These are phyloP conservation scores for Auriscalpium microsporum DNA, from an alignment of 768 basidiomycete genomes.

Conservation along the genomic window DNA sequence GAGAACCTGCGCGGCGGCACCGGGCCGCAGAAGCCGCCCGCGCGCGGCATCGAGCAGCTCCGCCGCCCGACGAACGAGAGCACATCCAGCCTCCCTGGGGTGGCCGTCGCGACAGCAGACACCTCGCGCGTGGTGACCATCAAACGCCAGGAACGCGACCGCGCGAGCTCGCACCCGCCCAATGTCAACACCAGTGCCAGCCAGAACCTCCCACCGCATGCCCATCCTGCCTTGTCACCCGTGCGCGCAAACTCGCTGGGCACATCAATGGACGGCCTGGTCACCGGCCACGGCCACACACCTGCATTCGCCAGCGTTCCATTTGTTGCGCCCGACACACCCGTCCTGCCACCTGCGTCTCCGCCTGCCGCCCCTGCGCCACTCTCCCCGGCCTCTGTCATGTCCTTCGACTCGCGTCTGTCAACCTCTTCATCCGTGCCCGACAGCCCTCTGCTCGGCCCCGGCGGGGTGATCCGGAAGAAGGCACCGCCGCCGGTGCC, in stretches of 20 bases:
- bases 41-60: conserved; percentile 7
- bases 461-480: conserved; percentile 5
- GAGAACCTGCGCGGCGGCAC: conserved; percentile 39
- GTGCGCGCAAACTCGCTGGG: conserved; percentile 13
- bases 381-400: conserved; percentile 9
- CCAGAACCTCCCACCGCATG: no score
- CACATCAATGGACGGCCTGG: conserved; percentile 20
- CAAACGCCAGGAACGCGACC: conserved; percentile 8
- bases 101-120: conserved; percentile 13
- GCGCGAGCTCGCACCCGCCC: conserved; percentile 13
- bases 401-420: conserved; percentile 16
- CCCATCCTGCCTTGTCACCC: conserved; percentile 3
- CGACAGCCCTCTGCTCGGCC: conserved; percentile 1
- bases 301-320: neutral
- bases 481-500: conserved; percentile 8
- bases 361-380: conserved; percentile 14
- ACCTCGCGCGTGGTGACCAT: conserved; percentile 4
- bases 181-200: neutral
- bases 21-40: neutral
- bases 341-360: neutral
- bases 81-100: conserved; percentile 20
- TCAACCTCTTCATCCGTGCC: conserved; percentile 24
- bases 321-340: no score
- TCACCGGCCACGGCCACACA: conserved; percentile 11
- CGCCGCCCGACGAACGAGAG: conserved; percentile 25